Percentiles rank a stretch among this genome's conserved stretches.
These are phyloP conservation scores for Candida nitratophila DNA, from an alignment of 805 yeast genomes.

Conservation along the genomic window DNA sequence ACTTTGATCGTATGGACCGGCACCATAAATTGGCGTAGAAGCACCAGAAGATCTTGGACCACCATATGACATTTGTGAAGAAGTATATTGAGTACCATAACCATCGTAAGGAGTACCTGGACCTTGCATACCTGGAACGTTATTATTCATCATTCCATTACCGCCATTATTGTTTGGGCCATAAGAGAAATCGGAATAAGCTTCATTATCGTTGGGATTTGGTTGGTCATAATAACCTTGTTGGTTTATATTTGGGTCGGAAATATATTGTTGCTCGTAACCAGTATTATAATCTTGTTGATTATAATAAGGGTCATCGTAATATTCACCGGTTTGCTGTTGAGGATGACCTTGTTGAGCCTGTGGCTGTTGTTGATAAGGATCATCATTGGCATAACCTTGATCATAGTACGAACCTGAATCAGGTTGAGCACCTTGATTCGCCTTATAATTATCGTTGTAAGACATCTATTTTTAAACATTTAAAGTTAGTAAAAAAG, in stretches of 20 bases:
- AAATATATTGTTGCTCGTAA: slow-evolving; percentile 42
- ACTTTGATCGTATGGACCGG: slow-evolving; percentile 31
- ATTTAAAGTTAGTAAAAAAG: too few species aligned
- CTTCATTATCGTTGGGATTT: slow-evolving; percentile 44
- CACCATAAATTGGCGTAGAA: slow-evolving; percentile 72
- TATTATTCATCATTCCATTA: slow-evolving; percentile 25
- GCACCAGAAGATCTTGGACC: slow-evolving; percentile 88
- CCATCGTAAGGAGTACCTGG: slow-evolving; percentile 63
- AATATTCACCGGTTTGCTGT: slow-evolving; percentile 15
- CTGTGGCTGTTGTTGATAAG: slow-evolving; percentile 20
- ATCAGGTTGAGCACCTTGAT: slow-evolving; percentile 10
- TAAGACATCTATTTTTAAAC: slow-evolving; percentile 44
- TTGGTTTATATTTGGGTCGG: slow-evolving; percentile 28
- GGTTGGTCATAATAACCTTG: slow-evolving; percentile 50
- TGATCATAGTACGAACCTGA: slow-evolving; percentile 27
- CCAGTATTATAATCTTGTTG: slow-evolving; percentile 26
- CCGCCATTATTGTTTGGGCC: slow-evolving; percentile 27
- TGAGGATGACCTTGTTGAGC: slow-evolving; percentile 14
- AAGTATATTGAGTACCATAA: slow-evolving; percentile 51
- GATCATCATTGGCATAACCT: slow-evolving; percentile 21
- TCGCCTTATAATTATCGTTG: slow-evolving; percentile 41
- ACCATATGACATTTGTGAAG: slow-evolving; percentile 83
- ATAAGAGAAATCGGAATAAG: slow-evolving; percentile 53
- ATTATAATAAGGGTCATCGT: slow-evolving; percentile 16
- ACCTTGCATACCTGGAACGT: slow-evolving; percentile 44